Evolutionary conservation across 345 rosid genomes (phyloP).

Genomic region (Diplotaxis tenuifolia): DNA sequence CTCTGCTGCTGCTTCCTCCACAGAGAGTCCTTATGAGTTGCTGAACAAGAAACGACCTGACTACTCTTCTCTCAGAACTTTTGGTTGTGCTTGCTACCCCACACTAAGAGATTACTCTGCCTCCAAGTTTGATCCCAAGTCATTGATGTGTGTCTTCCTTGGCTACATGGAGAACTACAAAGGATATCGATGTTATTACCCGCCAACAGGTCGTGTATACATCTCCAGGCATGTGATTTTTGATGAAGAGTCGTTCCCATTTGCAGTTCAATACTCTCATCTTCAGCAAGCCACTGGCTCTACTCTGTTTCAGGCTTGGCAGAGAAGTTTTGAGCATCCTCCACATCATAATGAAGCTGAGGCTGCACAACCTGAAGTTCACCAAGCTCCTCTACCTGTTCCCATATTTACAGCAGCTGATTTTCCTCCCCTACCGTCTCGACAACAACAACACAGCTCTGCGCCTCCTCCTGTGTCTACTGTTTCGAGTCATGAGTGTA

Average conservation of each 20-base stretch:
- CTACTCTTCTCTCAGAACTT: background rate
- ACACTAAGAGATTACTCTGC: background rate
- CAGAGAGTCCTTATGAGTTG: background rate
- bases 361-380: background rate
- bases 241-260: background rate
- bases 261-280: background rate
- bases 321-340: background rate
- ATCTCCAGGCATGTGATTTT: background rate
- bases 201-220: background rate
- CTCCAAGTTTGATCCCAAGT: background rate
- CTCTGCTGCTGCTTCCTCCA: background rate
- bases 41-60: background rate
- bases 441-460: background rate
- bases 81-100: background rate
- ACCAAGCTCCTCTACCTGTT: background rate
- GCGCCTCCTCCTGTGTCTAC: background rate
- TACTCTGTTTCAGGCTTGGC: background rate
- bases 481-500: too few species aligned
- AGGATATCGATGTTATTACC: background rate
- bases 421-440: background rate
- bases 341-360: background rate
- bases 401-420: background rate
- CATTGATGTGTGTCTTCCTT: background rate
- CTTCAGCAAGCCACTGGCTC: background rate
- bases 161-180: background rate